phyloP scores from a whole-genome alignment of 805 yeast genomes.

The Jamesozyma rosinii region DNA sequence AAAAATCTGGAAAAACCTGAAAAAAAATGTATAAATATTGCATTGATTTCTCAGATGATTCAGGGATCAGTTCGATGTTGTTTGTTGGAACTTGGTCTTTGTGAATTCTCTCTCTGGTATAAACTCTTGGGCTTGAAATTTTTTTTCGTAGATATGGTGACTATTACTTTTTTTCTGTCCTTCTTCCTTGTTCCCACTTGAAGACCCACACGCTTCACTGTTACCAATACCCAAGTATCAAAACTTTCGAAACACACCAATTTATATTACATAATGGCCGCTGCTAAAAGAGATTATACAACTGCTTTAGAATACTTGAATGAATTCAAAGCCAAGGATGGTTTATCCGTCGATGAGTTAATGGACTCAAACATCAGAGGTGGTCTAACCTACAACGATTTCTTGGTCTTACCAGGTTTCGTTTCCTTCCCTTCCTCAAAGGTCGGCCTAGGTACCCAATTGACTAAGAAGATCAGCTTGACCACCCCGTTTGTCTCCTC shows the following conservation, averaged over 20 bases:
- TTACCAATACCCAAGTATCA: background rate
- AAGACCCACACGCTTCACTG: too few species aligned
- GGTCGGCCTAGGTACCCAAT: conserved; percentile 72
- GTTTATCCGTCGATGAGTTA: conserved; percentile 70
- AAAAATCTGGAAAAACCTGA: conserved; percentile 1
- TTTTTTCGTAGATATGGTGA: conserved; percentile 6
- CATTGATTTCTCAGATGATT: conserved; percentile 2
- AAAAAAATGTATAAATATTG: conserved; percentile 5
- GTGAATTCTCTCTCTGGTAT: background rate
- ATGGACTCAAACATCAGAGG: conserved; percentile 89
- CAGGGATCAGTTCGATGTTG: background rate
- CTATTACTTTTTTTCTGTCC: conserved; percentile 5
- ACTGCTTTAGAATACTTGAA: conserved; percentile 62
- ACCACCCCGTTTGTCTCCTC: conserved; percentile 94
- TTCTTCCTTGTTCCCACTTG: background rate
- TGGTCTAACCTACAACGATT: conserved; percentile 95
- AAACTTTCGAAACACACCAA: background rate
- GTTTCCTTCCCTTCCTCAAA: conserved; percentile 74
- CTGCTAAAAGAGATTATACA: conserved; percentile 34
- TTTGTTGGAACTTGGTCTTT: background rate
- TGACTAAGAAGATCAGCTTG: conserved; percentile 85
- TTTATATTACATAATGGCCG: conserved; percentile 10
- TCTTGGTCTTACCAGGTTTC: conserved; percentile 90
- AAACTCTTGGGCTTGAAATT: conserved; percentile 6
- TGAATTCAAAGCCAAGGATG: conserved; percentile 66